Evolutionary conservation across 371 early-diverging fungal species (phyloP).

Genomic region (Basidiobolus meristosporus): DNA sequence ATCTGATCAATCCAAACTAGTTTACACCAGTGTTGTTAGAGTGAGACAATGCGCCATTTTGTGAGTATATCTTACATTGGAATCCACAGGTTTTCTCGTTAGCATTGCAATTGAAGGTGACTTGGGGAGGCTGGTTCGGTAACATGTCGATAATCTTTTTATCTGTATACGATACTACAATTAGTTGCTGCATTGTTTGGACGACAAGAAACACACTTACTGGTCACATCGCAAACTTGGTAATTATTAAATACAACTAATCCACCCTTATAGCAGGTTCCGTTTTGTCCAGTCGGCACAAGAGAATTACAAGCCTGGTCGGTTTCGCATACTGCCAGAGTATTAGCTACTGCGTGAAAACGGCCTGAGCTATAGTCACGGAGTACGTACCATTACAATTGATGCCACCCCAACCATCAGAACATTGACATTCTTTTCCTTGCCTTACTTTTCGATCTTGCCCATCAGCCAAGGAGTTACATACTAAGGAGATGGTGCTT

Average conservation of each 20-base stretch:
- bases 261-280: slow-evolving; percentile 68
- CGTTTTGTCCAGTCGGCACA: slow-evolving; percentile 53
- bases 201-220: slow-evolving; percentile 17
- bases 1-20: slow-evolving; percentile 56
- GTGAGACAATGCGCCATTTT: not conserved
- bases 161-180: slow-evolving; percentile 9
- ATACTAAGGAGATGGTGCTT: slow-evolving; percentile 16
- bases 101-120: slow-evolving; percentile 42
- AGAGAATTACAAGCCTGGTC: slow-evolving; percentile 57
- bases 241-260: slow-evolving; percentile 54
- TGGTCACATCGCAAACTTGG: slow-evolving; percentile 79
- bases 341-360: not conserved
- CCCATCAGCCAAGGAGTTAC: slow-evolving; percentile 45
- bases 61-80: slow-evolving; percentile 42
- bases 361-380: not conserved
- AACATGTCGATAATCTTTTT: slow-evolving; percentile 37
- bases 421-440: slow-evolving; percentile 45
- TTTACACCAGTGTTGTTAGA: not conserved
- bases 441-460: slow-evolving; percentile 32
- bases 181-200: not conserved
- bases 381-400: slow-evolving; percentile 70
- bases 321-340: slow-evolving; percentile 38
- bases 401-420: slow-evolving; percentile 78
- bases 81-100: slow-evolving; percentile 31
- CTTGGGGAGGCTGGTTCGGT: slow-evolving; percentile 36